Conservation (phyloP, 2,329 filamentous ascomycete genomes). For the Talaromyces sp. region DNA sequence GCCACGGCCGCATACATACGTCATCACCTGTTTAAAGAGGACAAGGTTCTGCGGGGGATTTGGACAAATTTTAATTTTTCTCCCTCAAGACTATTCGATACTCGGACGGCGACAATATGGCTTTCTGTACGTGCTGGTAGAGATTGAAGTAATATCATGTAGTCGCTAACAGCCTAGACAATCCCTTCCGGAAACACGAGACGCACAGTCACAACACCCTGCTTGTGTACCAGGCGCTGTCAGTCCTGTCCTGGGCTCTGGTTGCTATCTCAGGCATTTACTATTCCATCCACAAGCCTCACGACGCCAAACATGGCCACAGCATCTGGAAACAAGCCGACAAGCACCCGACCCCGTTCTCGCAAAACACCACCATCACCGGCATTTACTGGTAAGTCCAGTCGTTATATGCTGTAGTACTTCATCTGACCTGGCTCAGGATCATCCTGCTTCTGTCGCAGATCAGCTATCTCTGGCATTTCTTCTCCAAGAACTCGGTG, state of each 20-base stretch:
- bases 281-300: constrained; percentile 63
- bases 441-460: constrained; percentile 71
- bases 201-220: constrained; percentile 59
- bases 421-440: constrained; percentile 42
- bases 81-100: not conserved
- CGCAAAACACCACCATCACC: constrained; percentile 60
- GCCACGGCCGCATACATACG: not conserved
- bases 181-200: constrained; percentile 71
- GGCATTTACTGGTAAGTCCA: constrained; percentile 68
- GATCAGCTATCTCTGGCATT: constrained; percentile 67
- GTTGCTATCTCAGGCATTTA: constrained; percentile 68
- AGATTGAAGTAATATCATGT: not conserved
- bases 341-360: constrained; percentile 66
- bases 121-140: constrained; percentile 1
- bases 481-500: constrained; percentile 64
- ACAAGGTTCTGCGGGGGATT: too few species aligned
- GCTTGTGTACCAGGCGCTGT: constrained; percentile 70
- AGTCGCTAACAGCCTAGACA: constrained; percentile 47
- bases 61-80: not conserved
- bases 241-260: constrained; percentile 69
- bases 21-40: not conserved
- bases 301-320: constrained; percentile 57
- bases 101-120: constrained; percentile 1
- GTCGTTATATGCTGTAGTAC: not conserved
- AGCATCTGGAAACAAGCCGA: constrained; percentile 74